A percentile compares a stretch with the other conserved stretches of the same genome.
phyloP scores from a whole-genome alignment of 169 alveolate species.

The Plasmodium coatneyi region DNA sequence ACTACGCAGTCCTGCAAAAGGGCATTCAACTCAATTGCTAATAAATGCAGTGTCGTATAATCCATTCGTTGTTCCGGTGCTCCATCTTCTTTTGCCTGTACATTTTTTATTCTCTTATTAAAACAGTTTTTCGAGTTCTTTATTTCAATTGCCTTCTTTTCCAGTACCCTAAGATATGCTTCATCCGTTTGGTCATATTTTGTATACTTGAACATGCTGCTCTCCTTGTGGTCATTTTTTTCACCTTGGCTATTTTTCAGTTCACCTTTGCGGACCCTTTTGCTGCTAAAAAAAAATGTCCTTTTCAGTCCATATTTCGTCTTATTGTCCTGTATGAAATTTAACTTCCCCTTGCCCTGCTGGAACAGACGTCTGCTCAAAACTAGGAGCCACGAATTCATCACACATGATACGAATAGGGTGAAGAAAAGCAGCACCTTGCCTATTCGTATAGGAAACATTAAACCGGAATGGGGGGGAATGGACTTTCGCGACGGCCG shows the following conservation, averaged over 20 bases:
- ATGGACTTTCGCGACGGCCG: neutral
- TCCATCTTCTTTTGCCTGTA: neutral
- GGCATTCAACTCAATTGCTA: conserved; percentile 39
- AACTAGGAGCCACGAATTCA: conserved; percentile 35
- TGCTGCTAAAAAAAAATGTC: conserved; percentile 3
- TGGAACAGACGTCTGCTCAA: conserved; percentile 5
- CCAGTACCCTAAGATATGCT: conserved; percentile 22
- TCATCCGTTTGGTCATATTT: conserved; percentile 27
- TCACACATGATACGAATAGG: conserved; percentile 17
- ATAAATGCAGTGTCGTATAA: conserved; percentile 57
- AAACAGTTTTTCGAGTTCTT: conserved; percentile 57
- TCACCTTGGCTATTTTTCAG: neutral
- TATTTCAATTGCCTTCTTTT: conserved; percentile 62
- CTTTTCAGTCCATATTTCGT: neutral
- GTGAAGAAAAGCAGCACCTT: conserved; percentile 10
- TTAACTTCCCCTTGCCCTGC: conserved; percentile 9
- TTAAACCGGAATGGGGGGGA: neutral
- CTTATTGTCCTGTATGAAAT: conserved; percentile 10
- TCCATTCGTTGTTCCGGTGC: conserved; percentile 11
- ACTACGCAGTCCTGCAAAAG: conserved; percentile 48
- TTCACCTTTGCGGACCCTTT: neutral
- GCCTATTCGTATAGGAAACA: conserved; percentile 13
- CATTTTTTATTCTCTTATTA: conserved; percentile 26
- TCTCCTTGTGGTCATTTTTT: neutral
- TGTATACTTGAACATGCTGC: conserved; percentile 20